A percentile compares a stretch with the other conserved stretches of the same genome.
Conservation (phyloP, 2,329 filamentous ascomycete genomes). For the Alternaria panax region DNA sequence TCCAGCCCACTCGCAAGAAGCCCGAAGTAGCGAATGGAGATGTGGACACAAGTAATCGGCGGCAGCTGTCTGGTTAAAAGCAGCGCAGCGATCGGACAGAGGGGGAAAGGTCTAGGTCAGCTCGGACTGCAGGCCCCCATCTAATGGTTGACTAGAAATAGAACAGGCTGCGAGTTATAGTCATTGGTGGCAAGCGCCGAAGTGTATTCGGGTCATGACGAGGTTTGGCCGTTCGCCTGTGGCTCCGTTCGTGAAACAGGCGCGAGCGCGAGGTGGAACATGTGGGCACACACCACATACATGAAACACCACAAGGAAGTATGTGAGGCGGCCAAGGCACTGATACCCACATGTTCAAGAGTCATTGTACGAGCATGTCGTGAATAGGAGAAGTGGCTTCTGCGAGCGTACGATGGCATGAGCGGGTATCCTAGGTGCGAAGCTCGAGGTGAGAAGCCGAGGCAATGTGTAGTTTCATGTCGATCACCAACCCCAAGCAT, state of each 20-base stretch:
- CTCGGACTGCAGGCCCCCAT: conserved; percentile 15
- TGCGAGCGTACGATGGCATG: conserved; percentile 14
- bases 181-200: conserved; percentile 17
- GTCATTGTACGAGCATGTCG: conserved; percentile 14
- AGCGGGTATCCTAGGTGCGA: neutral
- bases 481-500: conserved; percentile 3
- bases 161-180: conserved; percentile 14
- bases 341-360: neutral
- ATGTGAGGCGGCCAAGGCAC: conserved; percentile 18
- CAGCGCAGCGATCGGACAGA: conserved; percentile 23
- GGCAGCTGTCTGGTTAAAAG: conserved; percentile 26
- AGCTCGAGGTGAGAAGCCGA: conserved; percentile 14
- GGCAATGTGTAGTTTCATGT: conserved; percentile 9
- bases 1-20: conserved; percentile 1
- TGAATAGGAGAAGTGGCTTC: neutral
- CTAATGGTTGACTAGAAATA: conserved; percentile 24
- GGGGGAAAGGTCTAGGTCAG: conserved; percentile 20
- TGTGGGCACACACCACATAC: conserved; percentile 15
- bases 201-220: conserved; percentile 25
- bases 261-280: conserved; percentile 17
- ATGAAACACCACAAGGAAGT: conserved; percentile 23
- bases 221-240: conserved; percentile 13
- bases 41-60: conserved; percentile 19
- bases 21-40: conserved; percentile 7
- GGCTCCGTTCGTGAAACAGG: conserved; percentile 24